These are phyloP conservation scores for Ogataea trehaloabstinens DNA, from an alignment of 805 yeast genomes.

Conservation along the genomic window DNA sequence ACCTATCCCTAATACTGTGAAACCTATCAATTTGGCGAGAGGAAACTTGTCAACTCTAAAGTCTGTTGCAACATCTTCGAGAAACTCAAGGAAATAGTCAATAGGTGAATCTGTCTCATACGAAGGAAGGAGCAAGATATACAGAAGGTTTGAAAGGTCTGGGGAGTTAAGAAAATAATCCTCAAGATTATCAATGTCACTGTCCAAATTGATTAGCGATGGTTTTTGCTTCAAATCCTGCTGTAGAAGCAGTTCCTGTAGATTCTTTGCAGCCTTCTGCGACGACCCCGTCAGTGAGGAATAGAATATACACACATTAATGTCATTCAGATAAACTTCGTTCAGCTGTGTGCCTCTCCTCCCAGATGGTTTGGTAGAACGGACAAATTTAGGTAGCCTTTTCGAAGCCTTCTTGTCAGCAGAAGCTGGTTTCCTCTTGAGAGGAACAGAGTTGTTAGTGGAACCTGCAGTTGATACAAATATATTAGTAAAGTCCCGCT, in stretches of 20 bases:
- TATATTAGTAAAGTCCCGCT: constrained; percentile 9
- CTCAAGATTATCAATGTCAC: constrained; percentile 78
- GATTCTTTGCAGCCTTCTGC: constrained; percentile 58
- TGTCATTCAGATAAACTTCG: constrained; percentile 37
- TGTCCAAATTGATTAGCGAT: constrained; percentile 67
- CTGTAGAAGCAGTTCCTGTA: constrained; percentile 39
- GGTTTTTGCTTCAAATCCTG: constrained; percentile 39
- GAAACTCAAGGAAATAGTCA: constrained; percentile 78
- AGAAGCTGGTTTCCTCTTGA: constrained; percentile 1
- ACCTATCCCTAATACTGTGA: constrained; percentile 83
- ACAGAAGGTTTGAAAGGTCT: constrained; percentile 44
- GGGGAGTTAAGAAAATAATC: constrained; percentile 75
- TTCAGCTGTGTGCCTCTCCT: constrained; percentile 19
- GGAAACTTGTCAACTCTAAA: constrained; percentile 86
- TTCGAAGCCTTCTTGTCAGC: constrained; percentile 23
- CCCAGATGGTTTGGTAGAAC: not conserved
- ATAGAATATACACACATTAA: constrained; percentile 69
- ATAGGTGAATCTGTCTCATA: constrained; percentile 92
- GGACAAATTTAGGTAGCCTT: constrained; percentile 31
- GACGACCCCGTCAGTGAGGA: constrained; percentile 86
- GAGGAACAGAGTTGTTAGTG: constrained; percentile 7
- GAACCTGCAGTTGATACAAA: constrained; percentile 2
- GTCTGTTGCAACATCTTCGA: constrained; percentile 79
- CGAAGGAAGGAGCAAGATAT: constrained; percentile 78
- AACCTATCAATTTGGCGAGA: constrained; percentile 65